Base-by-base conservation (phyloP, 805 yeast genomes). In the Metschnikowia lachancei region DNA sequence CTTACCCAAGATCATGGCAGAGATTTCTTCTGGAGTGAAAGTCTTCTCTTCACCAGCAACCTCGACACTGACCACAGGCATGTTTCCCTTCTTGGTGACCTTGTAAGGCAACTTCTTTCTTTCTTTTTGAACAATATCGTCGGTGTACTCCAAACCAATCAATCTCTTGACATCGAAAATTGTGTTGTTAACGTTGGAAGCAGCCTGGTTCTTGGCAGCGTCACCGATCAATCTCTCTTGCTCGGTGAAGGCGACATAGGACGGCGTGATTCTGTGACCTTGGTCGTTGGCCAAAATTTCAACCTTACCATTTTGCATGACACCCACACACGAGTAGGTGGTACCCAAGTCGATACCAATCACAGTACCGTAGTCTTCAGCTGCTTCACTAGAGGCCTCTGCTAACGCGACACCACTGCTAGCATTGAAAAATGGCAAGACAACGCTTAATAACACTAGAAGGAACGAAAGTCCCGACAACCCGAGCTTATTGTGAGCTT, bases 261-360 rank as follows among this genome's bases (percentile, higher is more conserved):
- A 91, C 48, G 97, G 97, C 47, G 97, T 91, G 50, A 91, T 90
- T 80, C 97, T 88, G 82, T 90, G 90, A 83, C 97, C 97, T 78
- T 90, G 97, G 72, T 91, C 97, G 69, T 90, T 90, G 63, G 97
- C 96, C 66, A 90, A 87, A 70, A 90, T 91, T 74, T 91, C 97
- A 44, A 91, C 97, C 67, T 87, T 80, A 59, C 92, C 95, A 65
- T 87, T 87, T 62, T 89, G 78, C 78, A 89, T 89, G 66, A 89
- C 95, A 61, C 96, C 97, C 54, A 90, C 97, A 82, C 97, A 90
- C 43, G 96, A 89, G 77, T 89, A 89, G 50, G 96, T 89, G 64
- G 95, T 87, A 75, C 91, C 91, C 71, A 84, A 81, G 81, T 91
- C 98, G 84, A 92, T 92, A 85, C 99, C 99, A 72, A 89, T 87